Base-by-base conservation (phyloP, 306 rosid genomes). In the Styphnolobium japonicum region DNA sequence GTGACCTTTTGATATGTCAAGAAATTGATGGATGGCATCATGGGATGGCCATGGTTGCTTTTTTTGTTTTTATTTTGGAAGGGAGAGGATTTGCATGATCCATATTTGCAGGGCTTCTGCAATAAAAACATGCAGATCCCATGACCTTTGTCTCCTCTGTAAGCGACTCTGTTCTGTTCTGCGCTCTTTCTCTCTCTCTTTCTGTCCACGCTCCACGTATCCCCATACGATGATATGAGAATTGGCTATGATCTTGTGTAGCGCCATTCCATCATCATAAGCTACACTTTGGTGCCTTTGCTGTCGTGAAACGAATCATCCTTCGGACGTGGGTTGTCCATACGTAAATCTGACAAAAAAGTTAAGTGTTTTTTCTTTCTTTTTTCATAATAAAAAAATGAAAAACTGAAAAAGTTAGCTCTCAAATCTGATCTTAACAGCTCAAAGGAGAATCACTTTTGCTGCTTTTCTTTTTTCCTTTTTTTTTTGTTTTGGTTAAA, bases 41-140 rank as follows among this genome's bases (percentile, higher is more conserved):
- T 78, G 55, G 48, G 74, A 68, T 48, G 62, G 51, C 29, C 19
- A 31, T 60, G 42, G 3, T 60, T 63, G 48, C 61, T 69, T 73
- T 52, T 34, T 11, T 11, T 64, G 49, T 16, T 8, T 56, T 34
- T 3, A 64, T 77, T 76, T 22, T 21, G 31, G 25, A 62, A 49
- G 18, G 40, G 70, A 73, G 67, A 69, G 81, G 82, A 83, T 78
- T 81, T 77, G 86, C 84, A 83, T 43, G 86, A 83, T 83, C 83
- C 85, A 81, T 68, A 70, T 75, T 63, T 53, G 80, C 87, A 76
- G 85, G 77, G 67, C 23, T 52, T 77, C 36, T 43, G 67, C 83
- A 66, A 82, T 77, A 79, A 73, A 87, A 89, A 77, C 84, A 83
- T 80, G 86, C 85, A 80, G 76, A 81, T 84, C 82, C 82, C 85